Evolutionary conservation across 2,329 filamentous ascomycete species (phyloP).

Genomic region (Xylaria sp.): DNA sequence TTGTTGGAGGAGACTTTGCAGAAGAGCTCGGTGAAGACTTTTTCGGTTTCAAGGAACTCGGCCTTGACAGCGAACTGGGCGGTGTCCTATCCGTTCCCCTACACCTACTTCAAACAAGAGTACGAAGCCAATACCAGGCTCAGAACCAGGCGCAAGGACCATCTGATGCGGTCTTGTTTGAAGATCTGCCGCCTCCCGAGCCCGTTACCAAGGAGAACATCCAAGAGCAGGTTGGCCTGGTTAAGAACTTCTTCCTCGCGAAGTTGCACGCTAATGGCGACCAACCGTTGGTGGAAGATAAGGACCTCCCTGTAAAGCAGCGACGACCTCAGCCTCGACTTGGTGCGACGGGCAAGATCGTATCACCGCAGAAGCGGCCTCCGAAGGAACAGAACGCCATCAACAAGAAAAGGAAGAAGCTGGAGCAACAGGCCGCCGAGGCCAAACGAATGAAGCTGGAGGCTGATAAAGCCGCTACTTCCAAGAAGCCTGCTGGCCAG

Average conservation of each 20-base stretch:
- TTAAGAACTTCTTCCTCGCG: constrained; percentile 84
- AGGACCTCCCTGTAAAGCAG: constrained; percentile 91
- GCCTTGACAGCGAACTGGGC: constrained; percentile 85
- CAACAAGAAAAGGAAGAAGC: constrained; percentile 83
- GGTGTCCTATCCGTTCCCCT: constrained; percentile 86
- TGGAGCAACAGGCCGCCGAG: constrained; percentile 55
- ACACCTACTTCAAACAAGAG: constrained; percentile 86
- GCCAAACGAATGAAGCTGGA: constrained; percentile 36
- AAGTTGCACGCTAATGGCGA: constrained; percentile 82
- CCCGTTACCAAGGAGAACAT: constrained; percentile 76
- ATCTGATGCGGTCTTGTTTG: constrained; percentile 57
- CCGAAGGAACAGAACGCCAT: constrained; percentile 76
- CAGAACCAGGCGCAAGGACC: constrained; percentile 60
- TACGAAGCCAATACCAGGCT: constrained; percentile 77
- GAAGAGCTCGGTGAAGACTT: constrained; percentile 98
- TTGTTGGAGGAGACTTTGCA: constrained; percentile 92
- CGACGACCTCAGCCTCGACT: constrained; percentile 63
- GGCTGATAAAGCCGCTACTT: constrained; percentile 38
- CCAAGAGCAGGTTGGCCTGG: constrained; percentile 74
- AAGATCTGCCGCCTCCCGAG: constrained; percentile 63
- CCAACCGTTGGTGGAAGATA: constrained; percentile 82
- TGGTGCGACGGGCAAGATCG: constrained; percentile 75
- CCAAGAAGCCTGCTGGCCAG: constrained; percentile 46
- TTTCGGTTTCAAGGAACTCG: constrained; percentile 95
- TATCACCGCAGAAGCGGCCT: constrained; percentile 75